Conservation (phyloP, 129 eudicot genomes). For the Oenanthe sinensis region DNA sequence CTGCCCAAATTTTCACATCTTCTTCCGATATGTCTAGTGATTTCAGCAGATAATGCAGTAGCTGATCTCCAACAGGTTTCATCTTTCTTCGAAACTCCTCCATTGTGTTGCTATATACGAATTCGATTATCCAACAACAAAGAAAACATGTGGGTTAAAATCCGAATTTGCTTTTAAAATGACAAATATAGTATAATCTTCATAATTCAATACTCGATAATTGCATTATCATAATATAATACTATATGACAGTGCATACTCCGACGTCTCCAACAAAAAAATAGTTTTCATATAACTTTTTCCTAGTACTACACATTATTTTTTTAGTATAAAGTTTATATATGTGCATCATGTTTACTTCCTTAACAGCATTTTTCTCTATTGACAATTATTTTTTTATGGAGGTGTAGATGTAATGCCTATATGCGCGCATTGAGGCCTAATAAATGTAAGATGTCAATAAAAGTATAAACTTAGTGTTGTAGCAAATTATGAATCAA, state of each 20-base stretch:
- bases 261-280: too few species aligned
- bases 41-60: slow-evolving; percentile 38
- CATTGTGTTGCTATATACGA: slow-evolving; percentile 39
- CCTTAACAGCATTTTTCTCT: too few species aligned
- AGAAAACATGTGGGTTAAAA: background rate
- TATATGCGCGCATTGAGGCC: too few species aligned
- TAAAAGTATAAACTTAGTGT: background rate
- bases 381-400: too few species aligned
- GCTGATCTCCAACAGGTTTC: slow-evolving; percentile 36
- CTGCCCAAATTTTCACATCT: slow-evolving; percentile 23
- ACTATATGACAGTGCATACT: too few species aligned
- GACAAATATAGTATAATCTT: background rate
- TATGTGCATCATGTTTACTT: too few species aligned
- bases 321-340: too few species aligned
- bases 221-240: background rate
- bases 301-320: too few species aligned
- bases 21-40: slow-evolving; percentile 35
- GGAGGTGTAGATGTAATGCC: too few species aligned
- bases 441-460: background rate
- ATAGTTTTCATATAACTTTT: too few species aligned
- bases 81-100: slow-evolving; percentile 43
- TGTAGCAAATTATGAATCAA: background rate
- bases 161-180: background rate
- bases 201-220: background rate
- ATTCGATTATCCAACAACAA: background rate